A percentile compares a stretch with the other conserved stretches of the same genome.
Evolutionary conservation across 2,329 filamentous ascomycete species (phyloP).

Genomic region (Cladosporium oxysporum): DNA sequence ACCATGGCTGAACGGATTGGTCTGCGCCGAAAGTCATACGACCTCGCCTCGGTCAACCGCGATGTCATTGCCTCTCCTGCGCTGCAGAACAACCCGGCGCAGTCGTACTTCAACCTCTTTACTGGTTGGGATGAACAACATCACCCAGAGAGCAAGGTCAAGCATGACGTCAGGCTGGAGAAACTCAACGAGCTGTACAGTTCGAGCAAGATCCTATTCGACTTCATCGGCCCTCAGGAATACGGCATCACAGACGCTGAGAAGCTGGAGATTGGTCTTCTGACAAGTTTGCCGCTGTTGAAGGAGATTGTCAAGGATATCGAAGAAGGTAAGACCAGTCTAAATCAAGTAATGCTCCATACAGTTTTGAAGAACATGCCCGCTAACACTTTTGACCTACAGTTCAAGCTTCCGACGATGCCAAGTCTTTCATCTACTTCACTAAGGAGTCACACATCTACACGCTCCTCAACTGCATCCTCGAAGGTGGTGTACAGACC

Average conservation of each 20-base stretch:
- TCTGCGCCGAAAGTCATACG: constrained; percentile 55
- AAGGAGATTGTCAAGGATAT: constrained; percentile 97
- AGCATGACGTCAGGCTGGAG: constrained; percentile 80
- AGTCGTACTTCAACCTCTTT: constrained; percentile 87
- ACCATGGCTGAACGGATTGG: constrained; percentile 51
- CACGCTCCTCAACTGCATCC: constrained; percentile 93
- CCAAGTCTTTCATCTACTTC: constrained; percentile 98
- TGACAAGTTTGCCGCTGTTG: constrained; percentile 89
- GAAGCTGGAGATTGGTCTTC: constrained; percentile 95
- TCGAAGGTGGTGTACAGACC: constrained; percentile 93
- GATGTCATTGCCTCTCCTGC: constrained; percentile 21
- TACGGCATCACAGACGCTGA: constrained; percentile 95
- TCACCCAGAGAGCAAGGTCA: constrained; percentile 62
- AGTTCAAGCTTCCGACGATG: constrained; percentile 89
- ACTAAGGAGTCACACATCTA: constrained; percentile 99
- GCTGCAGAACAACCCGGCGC: constrained; percentile 46
- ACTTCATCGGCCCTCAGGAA: constrained; percentile 97
- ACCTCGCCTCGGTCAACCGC: constrained; percentile 31
- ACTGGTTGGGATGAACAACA: constrained; percentile 60
- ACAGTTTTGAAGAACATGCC: not conserved
- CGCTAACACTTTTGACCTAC: not conserved
- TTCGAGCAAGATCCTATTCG: constrained; percentile 90
- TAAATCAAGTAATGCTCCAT: not conserved
- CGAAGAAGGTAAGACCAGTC: constrained; percentile 62
- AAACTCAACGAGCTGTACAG: constrained; percentile 92